These are phyloP conservation scores for Penstemon eatonii DNA, from an alignment of 257 asterid genomes.

Conservation along the genomic window DNA sequence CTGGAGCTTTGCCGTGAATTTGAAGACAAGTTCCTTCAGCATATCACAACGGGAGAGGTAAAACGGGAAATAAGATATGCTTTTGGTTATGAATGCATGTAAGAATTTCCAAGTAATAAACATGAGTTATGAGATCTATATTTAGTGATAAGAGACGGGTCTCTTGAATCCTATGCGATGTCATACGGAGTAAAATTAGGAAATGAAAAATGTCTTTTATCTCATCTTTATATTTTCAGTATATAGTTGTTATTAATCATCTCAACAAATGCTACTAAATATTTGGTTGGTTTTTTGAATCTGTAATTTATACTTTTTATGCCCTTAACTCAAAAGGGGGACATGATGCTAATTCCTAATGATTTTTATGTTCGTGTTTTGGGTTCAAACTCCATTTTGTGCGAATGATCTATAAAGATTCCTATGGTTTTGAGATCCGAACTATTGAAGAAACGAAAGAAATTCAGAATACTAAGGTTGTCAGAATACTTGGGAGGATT, in stretches of 20 bases:
- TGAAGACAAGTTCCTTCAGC: constrained; percentile 99
- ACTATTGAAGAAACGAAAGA: too few species aligned
- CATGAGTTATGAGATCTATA: background rate
- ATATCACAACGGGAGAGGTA: constrained; percentile 72
- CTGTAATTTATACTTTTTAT: too few species aligned
- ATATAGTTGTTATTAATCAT: background rate
- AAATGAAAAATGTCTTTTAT: constrained; percentile 2
- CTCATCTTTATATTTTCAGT: background rate
- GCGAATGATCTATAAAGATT: too few species aligned
- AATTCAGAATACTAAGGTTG: background rate
- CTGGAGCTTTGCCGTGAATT: constrained; percentile 99
- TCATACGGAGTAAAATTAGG: background rate
- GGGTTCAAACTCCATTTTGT: too few species aligned
- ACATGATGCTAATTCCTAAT: too few species aligned
- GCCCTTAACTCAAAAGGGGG: too few species aligned
- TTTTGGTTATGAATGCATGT: constrained; percentile 15
- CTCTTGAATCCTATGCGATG: background rate
- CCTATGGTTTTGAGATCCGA: too few species aligned
- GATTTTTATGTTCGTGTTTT: too few species aligned
- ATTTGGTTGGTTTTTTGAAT: background rate
- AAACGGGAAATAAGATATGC: constrained; percentile 19
- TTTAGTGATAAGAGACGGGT: background rate
- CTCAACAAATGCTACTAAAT: background rate
- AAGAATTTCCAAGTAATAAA: background rate
- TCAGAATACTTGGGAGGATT: background rate